These are phyloP conservation scores for Boletellus dicymbophilus DNA, from an alignment of 1,284 basidiomycete species.

Conservation along the genomic window DNA sequence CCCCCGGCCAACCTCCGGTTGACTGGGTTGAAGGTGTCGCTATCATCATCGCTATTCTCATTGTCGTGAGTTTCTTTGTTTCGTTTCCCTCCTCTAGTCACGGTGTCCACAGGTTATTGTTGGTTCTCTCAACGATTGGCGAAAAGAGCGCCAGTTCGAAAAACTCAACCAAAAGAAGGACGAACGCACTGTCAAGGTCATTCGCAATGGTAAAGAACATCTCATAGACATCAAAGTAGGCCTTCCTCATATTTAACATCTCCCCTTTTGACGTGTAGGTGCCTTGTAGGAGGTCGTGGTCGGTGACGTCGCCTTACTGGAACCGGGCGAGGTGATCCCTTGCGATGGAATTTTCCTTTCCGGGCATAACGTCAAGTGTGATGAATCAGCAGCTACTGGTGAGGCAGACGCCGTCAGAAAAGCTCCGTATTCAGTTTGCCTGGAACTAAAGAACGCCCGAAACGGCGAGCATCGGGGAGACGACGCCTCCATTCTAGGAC, in stretches of 20 bases:
- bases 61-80: constrained; percentile 61
- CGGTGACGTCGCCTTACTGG: constrained; percentile 89
- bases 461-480: constrained; percentile 23
- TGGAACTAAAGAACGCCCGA: constrained; percentile 42
- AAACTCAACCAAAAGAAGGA: constrained; percentile 95
- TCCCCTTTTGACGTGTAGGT: not conserved
- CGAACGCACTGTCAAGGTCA: constrained; percentile 90
- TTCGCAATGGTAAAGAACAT: constrained; percentile 81
- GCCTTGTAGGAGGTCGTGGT: constrained; percentile 80
- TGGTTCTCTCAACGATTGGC: constrained; percentile 92
- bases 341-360: constrained; percentile 94
- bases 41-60: constrained; percentile 87
- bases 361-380: constrained; percentile 94
- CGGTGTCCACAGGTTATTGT: constrained; percentile 65
- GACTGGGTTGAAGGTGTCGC: constrained; percentile 99
- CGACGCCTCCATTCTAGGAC: constrained; percentile 21
- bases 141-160: constrained; percentile 97
- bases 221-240: constrained; percentile 79
- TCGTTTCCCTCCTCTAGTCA: constrained; percentile 1
- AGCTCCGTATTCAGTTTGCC: constrained; percentile 76
- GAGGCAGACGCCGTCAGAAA: constrained; percentile 97
- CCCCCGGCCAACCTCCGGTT: constrained; percentile 63
- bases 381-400: constrained; percentile 96
- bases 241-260: not conserved
- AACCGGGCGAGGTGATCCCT: constrained; percentile 95